Conservation (phyloP, 257 asterid species). For the Catharanthus roseus region DNA sequence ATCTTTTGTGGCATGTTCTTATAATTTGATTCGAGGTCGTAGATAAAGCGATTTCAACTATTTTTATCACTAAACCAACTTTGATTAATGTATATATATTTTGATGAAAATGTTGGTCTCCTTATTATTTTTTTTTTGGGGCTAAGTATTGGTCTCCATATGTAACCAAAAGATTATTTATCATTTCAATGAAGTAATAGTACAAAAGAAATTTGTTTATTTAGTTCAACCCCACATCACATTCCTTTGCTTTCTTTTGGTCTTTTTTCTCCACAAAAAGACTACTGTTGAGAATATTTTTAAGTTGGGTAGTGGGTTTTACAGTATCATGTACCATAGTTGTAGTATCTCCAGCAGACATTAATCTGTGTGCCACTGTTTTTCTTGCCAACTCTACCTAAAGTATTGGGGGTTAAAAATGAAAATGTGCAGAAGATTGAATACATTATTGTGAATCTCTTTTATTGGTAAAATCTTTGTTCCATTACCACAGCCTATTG, state of each 20-base stretch:
- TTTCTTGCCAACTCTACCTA: not conserved
- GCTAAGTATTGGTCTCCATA: not conserved
- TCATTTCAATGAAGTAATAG: not conserved
- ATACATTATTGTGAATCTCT: not conserved
- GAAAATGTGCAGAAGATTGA: not conserved
- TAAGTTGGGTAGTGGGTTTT: not conserved
- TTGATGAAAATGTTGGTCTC: too few relatives aligned
- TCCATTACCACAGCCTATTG: not conserved
- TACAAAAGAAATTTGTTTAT: too few relatives aligned
- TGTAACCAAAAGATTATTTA: not conserved
- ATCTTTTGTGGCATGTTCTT: too few relatives aligned
- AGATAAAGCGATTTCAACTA: too few relatives aligned
- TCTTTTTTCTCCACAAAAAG: not conserved
- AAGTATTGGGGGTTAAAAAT: not conserved
- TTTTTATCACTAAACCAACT: too few relatives aligned
- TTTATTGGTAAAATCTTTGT: not conserved
- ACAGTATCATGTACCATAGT: not conserved
- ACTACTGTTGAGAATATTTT: too few relatives aligned
- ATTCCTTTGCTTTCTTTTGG: not conserved
- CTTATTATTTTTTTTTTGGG: too few relatives aligned
- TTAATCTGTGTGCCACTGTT: not conserved
- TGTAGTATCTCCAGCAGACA: not conserved
- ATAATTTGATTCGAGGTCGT: too few relatives aligned
- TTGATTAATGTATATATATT: too few relatives aligned
- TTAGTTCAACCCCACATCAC: not conserved